phyloP scores from a whole-genome alignment of 2,329 filamentous ascomycete species.

The Alternaria ethzedia region DNA sequence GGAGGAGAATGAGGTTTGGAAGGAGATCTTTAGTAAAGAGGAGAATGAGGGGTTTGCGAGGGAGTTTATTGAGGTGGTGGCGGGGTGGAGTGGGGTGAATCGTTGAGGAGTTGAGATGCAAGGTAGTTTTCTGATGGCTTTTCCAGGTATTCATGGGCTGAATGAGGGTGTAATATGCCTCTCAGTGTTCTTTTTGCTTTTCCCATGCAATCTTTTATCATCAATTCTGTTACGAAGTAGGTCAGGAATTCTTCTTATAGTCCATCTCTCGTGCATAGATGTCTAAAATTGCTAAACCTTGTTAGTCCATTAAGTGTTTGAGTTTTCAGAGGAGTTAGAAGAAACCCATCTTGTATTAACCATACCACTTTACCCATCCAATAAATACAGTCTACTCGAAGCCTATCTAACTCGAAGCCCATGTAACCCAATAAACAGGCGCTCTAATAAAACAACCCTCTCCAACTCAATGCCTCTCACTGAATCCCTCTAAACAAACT shows the following conservation, averaged over 20 bases:
- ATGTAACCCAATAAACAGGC: background rate
- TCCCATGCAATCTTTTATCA: background rate
- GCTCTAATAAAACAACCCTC: too few relatives aligned
- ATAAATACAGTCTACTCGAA: background rate
- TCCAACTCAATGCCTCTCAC: accelerated
- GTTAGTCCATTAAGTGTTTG: too few relatives aligned
- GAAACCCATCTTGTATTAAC: background rate
- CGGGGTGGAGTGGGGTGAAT: background rate
- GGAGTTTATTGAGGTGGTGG: background rate
- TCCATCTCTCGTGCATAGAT: too few relatives aligned
- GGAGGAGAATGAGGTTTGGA: background rate
- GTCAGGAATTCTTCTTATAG: too few relatives aligned
- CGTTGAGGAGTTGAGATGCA: background rate
- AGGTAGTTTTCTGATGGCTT: too few relatives aligned
- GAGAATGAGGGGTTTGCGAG: background rate
- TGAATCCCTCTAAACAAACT: background rate
- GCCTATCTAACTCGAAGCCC: too few relatives aligned
- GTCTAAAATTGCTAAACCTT: too few relatives aligned
- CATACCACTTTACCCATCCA: background rate
- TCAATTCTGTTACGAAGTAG: background rate
- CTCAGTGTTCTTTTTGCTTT: background rate
- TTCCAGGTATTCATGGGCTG: too few relatives aligned
- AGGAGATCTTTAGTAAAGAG: background rate
- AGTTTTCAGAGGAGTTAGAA: background rate
- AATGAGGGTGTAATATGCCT: too few relatives aligned